phyloP scores from a whole-genome alignment of 2,329 filamentous ascomycete genomes.

The Microdochium trichocladiopsis region DNA sequence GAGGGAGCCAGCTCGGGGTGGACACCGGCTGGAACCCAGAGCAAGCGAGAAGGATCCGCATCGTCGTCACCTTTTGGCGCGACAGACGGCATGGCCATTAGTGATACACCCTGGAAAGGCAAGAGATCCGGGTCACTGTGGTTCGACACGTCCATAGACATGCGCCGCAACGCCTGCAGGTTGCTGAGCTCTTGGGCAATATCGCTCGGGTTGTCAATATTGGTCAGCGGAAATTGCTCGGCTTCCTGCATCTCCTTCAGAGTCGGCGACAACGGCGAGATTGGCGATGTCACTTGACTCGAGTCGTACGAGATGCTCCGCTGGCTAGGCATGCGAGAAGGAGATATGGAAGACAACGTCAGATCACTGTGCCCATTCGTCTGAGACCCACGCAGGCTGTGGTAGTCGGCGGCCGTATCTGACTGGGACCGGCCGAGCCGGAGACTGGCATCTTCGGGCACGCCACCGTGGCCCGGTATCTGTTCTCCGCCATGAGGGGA shows the following conservation, averaged over 20 bases:
- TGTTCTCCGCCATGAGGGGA: slow-evolving; percentile 48
- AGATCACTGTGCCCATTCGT: slow-evolving; percentile 4
- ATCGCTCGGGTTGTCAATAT: slow-evolving; percentile 82
- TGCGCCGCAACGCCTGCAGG: slow-evolving; percentile 77
- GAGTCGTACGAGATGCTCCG: slow-evolving; percentile 33
- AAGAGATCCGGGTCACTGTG: slow-evolving; percentile 68
- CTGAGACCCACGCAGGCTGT: not conserved
- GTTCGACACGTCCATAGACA: slow-evolving; percentile 90
- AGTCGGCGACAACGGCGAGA: slow-evolving; percentile 41
- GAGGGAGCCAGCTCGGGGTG: slow-evolving; percentile 92
- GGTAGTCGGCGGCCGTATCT: slow-evolving; percentile 26
- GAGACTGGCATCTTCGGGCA: slow-evolving; percentile 30
- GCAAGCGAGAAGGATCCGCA: slow-evolving; percentile 77
- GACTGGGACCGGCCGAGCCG: slow-evolving; percentile 37
- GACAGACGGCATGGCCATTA: slow-evolving; percentile 64
- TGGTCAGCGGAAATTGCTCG: slow-evolving; percentile 76
- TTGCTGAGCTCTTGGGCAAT: slow-evolving; percentile 92
- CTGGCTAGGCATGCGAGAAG: slow-evolving; percentile 27
- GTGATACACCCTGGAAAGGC: slow-evolving; percentile 56
- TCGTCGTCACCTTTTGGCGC: slow-evolving; percentile 74
- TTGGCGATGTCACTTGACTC: slow-evolving; percentile 15
- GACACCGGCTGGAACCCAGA: slow-evolving; percentile 92
- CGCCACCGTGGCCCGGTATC: slow-evolving; percentile 18
- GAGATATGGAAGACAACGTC: slow-evolving; percentile 4
- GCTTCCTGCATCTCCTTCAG: slow-evolving; percentile 51